Evolutionary conservation across 2,329 filamentous ascomycete species (phyloP).

Genomic region (Pseudogymnoascus destructans): DNA sequence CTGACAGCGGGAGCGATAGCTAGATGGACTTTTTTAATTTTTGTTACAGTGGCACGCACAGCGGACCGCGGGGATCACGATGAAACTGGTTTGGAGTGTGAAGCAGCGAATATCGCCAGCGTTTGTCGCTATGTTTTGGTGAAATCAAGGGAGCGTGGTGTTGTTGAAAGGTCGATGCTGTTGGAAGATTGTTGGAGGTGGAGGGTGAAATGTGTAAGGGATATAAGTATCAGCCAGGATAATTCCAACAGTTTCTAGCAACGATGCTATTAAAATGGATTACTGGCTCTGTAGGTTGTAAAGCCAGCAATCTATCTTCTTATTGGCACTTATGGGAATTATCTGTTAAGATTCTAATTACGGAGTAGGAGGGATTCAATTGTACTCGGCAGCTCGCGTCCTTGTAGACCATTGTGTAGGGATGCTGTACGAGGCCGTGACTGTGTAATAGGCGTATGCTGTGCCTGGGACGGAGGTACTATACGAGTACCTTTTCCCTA

Average conservation of each 20-base stretch:
- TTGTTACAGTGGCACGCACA: not conserved
- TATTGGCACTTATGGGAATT: no score
- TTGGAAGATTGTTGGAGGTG: not conserved
- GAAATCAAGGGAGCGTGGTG: not conserved
- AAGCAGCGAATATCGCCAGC: not conserved
- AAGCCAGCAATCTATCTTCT: no score
- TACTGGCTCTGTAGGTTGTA: no score
- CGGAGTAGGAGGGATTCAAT: no score
- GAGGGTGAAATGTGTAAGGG: not conserved
- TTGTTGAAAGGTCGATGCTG: not conserved
- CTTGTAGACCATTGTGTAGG: not conserved
- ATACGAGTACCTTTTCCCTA: not conserved
- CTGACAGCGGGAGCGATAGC: slow-evolving; percentile 8
- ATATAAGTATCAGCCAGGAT: no score
- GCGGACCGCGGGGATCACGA: not conserved
- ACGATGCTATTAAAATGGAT: no score
- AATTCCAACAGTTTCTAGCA: no score
- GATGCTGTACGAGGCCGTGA: not conserved
- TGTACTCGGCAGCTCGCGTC: no score
- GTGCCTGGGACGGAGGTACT: not conserved
- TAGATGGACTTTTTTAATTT: not conserved
- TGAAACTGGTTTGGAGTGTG: not conserved
- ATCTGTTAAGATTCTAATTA: no score
- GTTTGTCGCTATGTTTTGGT: not conserved
- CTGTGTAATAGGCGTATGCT: not conserved